phyloP scores from a whole-genome alignment of 1,139 yeast species.

The Suhomyces panamericanus region DNA sequence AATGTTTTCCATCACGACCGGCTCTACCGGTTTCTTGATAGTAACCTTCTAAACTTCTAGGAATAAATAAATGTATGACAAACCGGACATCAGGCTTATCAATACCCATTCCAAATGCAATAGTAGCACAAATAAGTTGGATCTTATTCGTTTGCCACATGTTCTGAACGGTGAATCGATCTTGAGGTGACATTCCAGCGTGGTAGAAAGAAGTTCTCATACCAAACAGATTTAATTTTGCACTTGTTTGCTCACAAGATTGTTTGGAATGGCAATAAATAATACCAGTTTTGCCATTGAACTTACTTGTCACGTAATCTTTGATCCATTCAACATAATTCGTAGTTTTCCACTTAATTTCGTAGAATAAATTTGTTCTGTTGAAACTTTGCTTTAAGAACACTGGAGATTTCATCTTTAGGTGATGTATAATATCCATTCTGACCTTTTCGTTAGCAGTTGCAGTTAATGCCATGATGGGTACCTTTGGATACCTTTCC shows the following conservation, averaged over 20 bases:
- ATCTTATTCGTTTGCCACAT: constrained; percentile 77
- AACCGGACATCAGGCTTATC: constrained; percentile 94
- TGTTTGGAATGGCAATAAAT: constrained; percentile 91
- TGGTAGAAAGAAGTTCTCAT: constrained; percentile 77
- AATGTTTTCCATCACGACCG: constrained; percentile 85
- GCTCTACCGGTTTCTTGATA: constrained; percentile 99
- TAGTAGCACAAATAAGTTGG: constrained; percentile 90
- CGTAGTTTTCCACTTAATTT: constrained; percentile 64
- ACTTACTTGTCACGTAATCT: constrained; percentile 52
- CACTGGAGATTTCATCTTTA: constrained; percentile 56
- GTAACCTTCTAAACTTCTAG: constrained; percentile 90
- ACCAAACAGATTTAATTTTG: constrained; percentile 58
- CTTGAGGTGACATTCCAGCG: constrained; percentile 88
- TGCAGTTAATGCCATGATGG: constrained; percentile 95
- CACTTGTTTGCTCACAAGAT: constrained; percentile 81
- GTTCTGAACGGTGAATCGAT: constrained; percentile 65
- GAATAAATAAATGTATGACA: constrained; percentile 87
- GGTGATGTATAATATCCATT: constrained; percentile 77
- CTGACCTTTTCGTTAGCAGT: constrained; percentile 94
- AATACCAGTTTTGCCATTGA: constrained; percentile 72
- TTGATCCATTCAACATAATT: constrained; percentile 62
- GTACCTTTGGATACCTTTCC: constrained; percentile 70
- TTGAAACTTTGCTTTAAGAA: constrained; percentile 80
- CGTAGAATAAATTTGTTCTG: constrained; percentile 80
- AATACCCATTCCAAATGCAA: constrained; percentile 99